Conservation (phyloP, 306 rosid species). For the Canavalia ensiformis region DNA sequence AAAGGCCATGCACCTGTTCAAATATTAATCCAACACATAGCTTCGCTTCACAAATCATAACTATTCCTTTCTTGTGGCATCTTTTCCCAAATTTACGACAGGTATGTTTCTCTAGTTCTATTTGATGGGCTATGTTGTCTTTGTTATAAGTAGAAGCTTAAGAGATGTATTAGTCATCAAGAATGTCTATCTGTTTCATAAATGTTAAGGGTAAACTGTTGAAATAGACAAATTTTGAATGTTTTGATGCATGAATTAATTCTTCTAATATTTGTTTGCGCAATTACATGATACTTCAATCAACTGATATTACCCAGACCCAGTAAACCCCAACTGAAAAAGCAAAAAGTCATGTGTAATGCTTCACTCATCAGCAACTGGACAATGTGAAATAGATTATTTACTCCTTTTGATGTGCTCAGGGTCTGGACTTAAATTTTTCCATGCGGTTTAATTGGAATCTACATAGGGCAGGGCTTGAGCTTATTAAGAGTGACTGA, state of each 20-base stretch:
- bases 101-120: constrained; percentile 56
- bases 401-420: constrained; percentile 28
- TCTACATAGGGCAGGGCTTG: not conserved
- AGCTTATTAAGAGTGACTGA: constrained; percentile 8
- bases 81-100: constrained; percentile 76
- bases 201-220: constrained; percentile 31
- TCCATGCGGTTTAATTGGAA: not conserved
- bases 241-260: constrained; percentile 12
- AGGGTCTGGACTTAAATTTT: constrained; percentile 11
- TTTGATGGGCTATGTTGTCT: constrained; percentile 32
- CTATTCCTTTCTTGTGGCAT: constrained; percentile 88
- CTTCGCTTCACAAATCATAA: constrained; percentile 89
- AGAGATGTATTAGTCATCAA: constrained; percentile 13
- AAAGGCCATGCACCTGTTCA: constrained; percentile 76
- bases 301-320: not conserved
- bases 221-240: not conserved
- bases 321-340: not conserved
- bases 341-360: not conserved
- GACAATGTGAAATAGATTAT: constrained; percentile 9
- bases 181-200: constrained; percentile 40
- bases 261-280: not conserved
- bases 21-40: constrained; percentile 71
- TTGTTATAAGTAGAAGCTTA: constrained; percentile 18
- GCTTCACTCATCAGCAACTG: not conserved
- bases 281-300: not conserved